A percentile compares a stretch with the other conserved stretches of the same genome.
Conservation (phyloP, 2,329 filamentous ascomycete species). For the Pseudocercospora musae region DNA sequence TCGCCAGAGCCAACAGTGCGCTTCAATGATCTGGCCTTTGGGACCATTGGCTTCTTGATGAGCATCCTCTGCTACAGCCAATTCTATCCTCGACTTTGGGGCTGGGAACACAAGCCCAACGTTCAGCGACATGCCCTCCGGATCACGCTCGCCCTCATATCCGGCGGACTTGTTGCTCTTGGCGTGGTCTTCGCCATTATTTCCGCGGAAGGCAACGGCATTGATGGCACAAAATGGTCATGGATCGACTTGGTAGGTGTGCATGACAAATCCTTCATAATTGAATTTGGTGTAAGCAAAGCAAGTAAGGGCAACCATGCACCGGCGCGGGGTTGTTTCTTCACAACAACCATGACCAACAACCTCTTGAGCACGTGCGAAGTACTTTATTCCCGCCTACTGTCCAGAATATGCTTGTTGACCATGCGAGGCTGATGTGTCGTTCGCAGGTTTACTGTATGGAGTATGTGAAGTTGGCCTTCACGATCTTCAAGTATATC, state of each 20-base stretch:
- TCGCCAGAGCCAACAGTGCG: conserved; percentile 78
- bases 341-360: not conserved
- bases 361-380: not conserved
- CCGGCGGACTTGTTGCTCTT: conserved; percentile 62
- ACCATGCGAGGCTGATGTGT: not conserved
- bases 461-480: conserved; percentile 82
- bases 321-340: not conserved
- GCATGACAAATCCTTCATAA: not conserved
- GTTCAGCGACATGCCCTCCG: conserved; percentile 53
- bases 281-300: not conserved
- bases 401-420: not conserved
- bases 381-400: not conserved
- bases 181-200: conserved; percentile 50
- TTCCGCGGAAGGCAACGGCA: conserved; percentile 42
- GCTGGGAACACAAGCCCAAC: conserved; percentile 58
- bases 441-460: conserved; percentile 58
- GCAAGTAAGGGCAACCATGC: not conserved
- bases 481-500: conserved; percentile 89
- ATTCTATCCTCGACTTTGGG: conserved; percentile 70
- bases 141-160: conserved; percentile 66
- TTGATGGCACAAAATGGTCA: conserved; percentile 51
- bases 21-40: conserved; percentile 87
- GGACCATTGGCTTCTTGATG: conserved; percentile 72
- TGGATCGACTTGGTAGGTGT: conserved; percentile 61
- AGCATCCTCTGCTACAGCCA: conserved; percentile 73